Conservation (phyloP, 176 grass and related monocot species). For the Cenchrus purpureus region DNA sequence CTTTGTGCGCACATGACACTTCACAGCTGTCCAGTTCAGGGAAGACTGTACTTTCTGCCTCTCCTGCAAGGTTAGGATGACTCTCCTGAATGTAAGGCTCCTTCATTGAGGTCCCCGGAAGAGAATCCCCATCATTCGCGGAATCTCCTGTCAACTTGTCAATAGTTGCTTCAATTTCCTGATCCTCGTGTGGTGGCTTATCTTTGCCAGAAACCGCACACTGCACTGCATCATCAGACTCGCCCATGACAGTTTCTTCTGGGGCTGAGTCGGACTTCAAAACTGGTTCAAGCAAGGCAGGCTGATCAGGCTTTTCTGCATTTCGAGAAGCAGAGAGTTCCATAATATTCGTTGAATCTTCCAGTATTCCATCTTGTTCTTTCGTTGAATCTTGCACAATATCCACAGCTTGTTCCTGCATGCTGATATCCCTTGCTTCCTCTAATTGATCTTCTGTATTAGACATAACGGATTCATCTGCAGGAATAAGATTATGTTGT, state of each 20-base stretch:
- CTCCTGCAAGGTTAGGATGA: not conserved
- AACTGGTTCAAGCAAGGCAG: not conserved
- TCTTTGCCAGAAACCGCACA: not conserved
- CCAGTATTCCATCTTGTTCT: not conserved
- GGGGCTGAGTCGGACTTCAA: not conserved
- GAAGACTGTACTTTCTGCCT: not conserved
- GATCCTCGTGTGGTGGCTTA: not conserved
- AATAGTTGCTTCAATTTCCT: not conserved
- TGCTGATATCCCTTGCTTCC: not conserved
- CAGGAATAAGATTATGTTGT: not conserved
- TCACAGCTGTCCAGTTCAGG: conserved; percentile 12
- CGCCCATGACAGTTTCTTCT: not conserved
- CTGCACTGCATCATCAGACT: not conserved
- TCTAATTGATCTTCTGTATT: not conserved
- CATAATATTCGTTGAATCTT: not conserved
- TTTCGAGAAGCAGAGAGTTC: not conserved
- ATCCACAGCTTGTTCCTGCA: not conserved
- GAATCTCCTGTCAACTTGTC: not conserved
- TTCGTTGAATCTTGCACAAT: not conserved
- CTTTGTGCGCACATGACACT: not conserved
- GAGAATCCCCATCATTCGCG: not conserved
- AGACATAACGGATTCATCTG: not conserved
- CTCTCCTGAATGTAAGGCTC: conserved; percentile 4
- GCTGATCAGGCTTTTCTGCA: not conserved
- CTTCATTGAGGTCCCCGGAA: not conserved